phyloP scores from a whole-genome alignment of 352 stramenopile genomes.

The Phytopythium sindhum region DNA sequence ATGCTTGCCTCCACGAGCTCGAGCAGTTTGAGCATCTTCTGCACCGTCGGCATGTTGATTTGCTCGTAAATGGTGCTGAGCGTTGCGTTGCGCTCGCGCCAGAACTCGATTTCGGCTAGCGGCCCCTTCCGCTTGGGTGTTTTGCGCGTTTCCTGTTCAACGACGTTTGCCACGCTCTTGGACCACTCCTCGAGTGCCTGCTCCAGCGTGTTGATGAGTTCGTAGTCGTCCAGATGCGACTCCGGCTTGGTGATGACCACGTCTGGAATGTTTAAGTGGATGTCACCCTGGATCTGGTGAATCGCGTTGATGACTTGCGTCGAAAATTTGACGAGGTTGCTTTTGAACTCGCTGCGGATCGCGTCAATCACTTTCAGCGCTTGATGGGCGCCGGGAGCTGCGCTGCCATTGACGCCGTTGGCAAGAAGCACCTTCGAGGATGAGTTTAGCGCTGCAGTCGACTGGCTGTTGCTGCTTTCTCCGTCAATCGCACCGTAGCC shows the following conservation, averaged over 20 bases:
- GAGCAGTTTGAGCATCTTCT: slow-evolving; percentile 94
- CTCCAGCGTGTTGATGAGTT: slow-evolving; percentile 88
- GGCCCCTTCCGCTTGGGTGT: slow-evolving; percentile 86
- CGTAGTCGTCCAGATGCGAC: slow-evolving; percentile 79
- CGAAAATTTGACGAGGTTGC: slow-evolving; percentile 91
- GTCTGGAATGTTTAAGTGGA: slow-evolving; percentile 91
- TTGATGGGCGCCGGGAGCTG: slow-evolving; percentile 26
- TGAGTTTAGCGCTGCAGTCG: neutral
- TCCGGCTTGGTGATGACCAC: slow-evolving; percentile 89
- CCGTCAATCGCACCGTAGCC: neutral
- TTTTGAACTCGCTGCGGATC: slow-evolving; percentile 86
- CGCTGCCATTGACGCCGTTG: slow-evolving; percentile 1
- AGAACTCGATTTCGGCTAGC: slow-evolving; percentile 96
- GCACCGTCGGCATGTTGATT: slow-evolving; percentile 94
- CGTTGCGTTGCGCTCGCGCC: slow-evolving; percentile 91
- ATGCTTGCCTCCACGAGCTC: slow-evolving; percentile 89
- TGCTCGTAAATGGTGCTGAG: slow-evolving; percentile 95
- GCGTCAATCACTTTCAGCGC: slow-evolving; percentile 81
- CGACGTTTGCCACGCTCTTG: slow-evolving; percentile 85
- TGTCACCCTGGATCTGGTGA: slow-evolving; percentile 93
- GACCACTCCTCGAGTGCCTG: slow-evolving; percentile 92
- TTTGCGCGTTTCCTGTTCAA: slow-evolving; percentile 90
- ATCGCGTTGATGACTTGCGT: slow-evolving; percentile 91
- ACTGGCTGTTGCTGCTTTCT: slow-evolving; percentile 3
- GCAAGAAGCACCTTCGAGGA: neutral